Evolutionary conservation across 148 eudicot species (phyloP).

Genomic region (Silene conica): DNA sequence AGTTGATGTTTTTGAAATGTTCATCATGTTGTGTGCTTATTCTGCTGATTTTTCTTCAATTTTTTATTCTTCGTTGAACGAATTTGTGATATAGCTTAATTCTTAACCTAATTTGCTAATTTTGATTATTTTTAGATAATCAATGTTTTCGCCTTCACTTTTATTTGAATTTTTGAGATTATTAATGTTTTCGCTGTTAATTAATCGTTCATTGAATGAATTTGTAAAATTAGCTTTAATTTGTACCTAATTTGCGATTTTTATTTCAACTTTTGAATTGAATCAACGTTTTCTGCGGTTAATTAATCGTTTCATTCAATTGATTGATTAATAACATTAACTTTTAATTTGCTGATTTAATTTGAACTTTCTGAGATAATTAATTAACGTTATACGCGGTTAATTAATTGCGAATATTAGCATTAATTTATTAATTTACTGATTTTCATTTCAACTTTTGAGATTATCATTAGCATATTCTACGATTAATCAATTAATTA

Average conservation of each 20-base stretch:
- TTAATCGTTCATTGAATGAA: not conserved
- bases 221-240: not conserved
- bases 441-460: not conserved
- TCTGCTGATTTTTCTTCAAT: too few relatives aligned
- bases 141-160: not conserved
- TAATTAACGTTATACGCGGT: not conserved
- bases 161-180: not conserved
- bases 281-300: not conserved
- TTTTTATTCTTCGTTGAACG: too few relatives aligned
- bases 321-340: slow-evolving; percentile 26
- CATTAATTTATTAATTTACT: not conserved
- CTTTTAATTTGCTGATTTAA: not conserved
- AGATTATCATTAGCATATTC: not conserved
- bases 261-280: not conserved
- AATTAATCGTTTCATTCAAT: slow-evolving; percentile 8
- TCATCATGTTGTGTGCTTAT: too few relatives aligned
- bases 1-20: too few relatives aligned
- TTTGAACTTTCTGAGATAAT: not conserved
- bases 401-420: not conserved
- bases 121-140: not conserved
- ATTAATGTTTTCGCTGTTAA: not conserved
- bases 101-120: not conserved
- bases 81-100: not conserved
- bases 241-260: not conserved
- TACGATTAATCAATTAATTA: not conserved